A percentile compares a stretch with the other conserved stretches of the same genome.
phyloP scores from a whole-genome alignment of 1,139 yeast species.

The Lodderomyces pseudojiufengensis region DNA sequence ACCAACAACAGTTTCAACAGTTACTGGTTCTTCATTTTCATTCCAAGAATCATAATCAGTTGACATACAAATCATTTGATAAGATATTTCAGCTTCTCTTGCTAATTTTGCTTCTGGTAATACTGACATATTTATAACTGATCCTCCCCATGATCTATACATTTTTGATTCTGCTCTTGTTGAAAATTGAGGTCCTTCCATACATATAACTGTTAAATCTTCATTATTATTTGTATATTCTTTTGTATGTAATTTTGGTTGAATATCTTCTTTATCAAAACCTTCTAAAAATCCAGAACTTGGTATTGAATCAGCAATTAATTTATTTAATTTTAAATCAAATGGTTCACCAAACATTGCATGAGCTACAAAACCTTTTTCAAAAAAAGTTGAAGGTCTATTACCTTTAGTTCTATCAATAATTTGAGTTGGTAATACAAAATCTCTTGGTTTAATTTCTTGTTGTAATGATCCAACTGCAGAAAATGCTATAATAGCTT shows the following conservation, averaged over 20 bases:
- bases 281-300: conserved; percentile 52
- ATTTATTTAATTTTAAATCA: conserved; percentile 64
- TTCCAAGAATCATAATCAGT: conserved; percentile 99
- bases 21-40: conserved; percentile 90
- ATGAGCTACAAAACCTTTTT: conserved; percentile 91
- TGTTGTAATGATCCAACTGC: conserved; percentile 95
- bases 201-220: conserved; percentile 84
- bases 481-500: conserved; percentile 84
- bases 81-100: conserved; percentile 92
- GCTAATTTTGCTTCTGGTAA: conserved; percentile 96
- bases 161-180: conserved; percentile 95
- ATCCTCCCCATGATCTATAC: conserved; percentile 89
- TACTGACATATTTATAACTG: conserved; percentile 94
- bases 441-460: conserved; percentile 89
- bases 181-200: conserved; percentile 99
- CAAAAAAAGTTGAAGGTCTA: conserved; percentile 87
- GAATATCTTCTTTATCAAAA: conserved; percentile 26
- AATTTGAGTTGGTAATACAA: conserved; percentile 90
- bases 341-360: conserved; percentile 98
- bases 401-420: conserved; percentile 97
- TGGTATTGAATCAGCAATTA: conserved; percentile 58
- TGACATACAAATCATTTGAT: conserved; percentile 98
- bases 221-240: conserved; percentile 45
- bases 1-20: conserved; percentile 93
- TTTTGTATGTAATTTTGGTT: conserved; percentile 56